phyloP scores from a whole-genome alignment of 257 asterid species.

The Prunella vulgaris region DNA sequence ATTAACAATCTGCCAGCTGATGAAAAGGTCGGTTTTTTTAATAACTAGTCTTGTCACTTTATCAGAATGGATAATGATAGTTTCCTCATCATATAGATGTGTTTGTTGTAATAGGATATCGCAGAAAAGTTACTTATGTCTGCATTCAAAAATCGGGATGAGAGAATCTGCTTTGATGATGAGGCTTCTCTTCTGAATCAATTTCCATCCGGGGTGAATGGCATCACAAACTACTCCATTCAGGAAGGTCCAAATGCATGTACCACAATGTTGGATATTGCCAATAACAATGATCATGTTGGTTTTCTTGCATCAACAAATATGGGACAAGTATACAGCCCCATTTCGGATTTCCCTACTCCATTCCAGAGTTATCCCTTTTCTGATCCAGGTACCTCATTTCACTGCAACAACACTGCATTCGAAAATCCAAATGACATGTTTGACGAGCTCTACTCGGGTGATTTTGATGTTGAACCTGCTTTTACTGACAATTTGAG shows the following conservation, averaged over 20 bases:
- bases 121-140: constrained; percentile 24
- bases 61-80: background rate
- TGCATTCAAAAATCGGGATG: constrained; percentile 28
- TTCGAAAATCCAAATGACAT: background rate
- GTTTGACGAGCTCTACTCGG: too few relatives aligned
- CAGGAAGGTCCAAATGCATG: background rate
- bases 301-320: background rate
- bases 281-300: background rate
- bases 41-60: background rate
- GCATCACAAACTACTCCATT: background rate
- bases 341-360: background rate
- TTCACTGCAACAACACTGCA: background rate
- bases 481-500: background rate
- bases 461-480: background rate
- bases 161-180: constrained; percentile 8
- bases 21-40: constrained; percentile 23
- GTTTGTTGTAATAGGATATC: constrained; percentile 22
- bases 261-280: background rate
- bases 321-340: background rate
- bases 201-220: constrained; percentile 18
- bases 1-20: background rate
- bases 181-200: constrained; percentile 28
- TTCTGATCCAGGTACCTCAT: background rate
- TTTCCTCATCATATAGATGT: background rate
- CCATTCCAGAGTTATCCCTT: background rate